phyloP scores from a whole-genome alignment of 2,329 filamentous ascomycete species.

The Byssothecium circinans region DNA sequence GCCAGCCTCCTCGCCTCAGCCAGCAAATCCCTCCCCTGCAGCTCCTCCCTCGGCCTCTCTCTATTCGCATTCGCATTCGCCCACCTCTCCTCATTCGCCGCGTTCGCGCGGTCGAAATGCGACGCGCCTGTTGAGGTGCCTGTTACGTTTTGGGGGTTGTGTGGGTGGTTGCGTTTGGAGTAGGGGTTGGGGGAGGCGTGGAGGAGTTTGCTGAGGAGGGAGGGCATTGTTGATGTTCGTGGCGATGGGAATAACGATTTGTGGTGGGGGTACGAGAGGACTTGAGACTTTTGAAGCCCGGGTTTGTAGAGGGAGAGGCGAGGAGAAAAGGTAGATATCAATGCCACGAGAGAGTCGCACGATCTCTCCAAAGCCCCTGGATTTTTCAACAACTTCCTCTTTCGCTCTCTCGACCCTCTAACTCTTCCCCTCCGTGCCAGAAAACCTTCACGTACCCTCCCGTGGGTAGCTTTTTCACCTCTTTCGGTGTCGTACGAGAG shows the following conservation, averaged over 20 bases:
- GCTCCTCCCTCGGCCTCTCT: background rate
- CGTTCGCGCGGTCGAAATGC: background rate
- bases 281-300: too few relatives aligned
- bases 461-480: too few relatives aligned
- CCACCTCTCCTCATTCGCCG: background rate
- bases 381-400: too few relatives aligned
- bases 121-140: background rate
- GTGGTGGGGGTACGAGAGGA: background rate
- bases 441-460: too few relatives aligned
- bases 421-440: too few relatives aligned
- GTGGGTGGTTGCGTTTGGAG: conserved; percentile 10
- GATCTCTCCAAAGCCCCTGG: too few relatives aligned
- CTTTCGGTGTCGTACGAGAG: too few relatives aligned
- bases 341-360: too few relatives aligned
- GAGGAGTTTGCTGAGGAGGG: conserved; percentile 5
- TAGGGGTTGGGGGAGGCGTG: conserved; percentile 13
- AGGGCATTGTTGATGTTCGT: conserved; percentile 6
- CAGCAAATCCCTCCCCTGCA: conserved; percentile 11
- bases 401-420: too few relatives aligned
- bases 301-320: too few relatives aligned
- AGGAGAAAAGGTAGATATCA: too few relatives aligned
- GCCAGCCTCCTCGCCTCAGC: conserved; percentile 23
- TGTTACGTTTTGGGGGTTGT: background rate
- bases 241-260: background rate
- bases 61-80: too few relatives aligned